A percentile compares a stretch with the other conserved stretches of the same genome.
These are phyloP conservation scores for Pseudonitzschia pungens DNA, from an alignment of 108 stramenopile genomes.

Conservation along the genomic window DNA sequence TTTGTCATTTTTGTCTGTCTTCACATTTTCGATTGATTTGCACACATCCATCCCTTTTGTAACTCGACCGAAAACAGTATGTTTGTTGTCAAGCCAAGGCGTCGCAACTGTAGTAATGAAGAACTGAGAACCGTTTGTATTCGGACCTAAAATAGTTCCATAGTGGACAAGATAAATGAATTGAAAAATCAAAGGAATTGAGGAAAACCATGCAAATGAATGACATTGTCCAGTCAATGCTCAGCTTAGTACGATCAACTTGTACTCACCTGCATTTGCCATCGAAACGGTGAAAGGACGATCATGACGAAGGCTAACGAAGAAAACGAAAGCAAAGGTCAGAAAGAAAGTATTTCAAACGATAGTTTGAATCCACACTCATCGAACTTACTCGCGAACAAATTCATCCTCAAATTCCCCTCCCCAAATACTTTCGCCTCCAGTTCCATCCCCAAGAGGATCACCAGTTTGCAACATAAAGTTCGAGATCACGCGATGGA, in stretches of 20 bases:
- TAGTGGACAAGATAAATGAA: not conserved
- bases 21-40: conserved; percentile 87
- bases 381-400: conserved; percentile 58
- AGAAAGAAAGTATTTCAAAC: not conserved
- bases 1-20: conserved; percentile 94
- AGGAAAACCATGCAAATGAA: no score
- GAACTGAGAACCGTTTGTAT: conserved; percentile 74
- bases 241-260: no score
- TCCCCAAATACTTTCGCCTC: conserved; percentile 99
- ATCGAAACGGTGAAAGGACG: conserved; percentile 97
- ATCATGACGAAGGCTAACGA: conserved; percentile 73
- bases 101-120: conserved; percentile 91
- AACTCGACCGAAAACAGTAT: conserved; percentile 98
- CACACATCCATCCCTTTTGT: conserved; percentile 94
- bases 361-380: conserved; percentile 3
- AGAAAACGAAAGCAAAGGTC: not conserved
- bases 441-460: conserved; percentile 99
- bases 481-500: conserved; percentile 92
- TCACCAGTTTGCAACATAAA: conserved; percentile 99
- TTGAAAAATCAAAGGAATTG: not conserved
- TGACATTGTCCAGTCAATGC: no score
- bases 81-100: conserved; percentile 95
- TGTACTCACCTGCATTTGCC: conserved; percentile 93
- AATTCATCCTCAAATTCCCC: conserved; percentile 99
- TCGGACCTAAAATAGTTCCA: conserved; percentile 32